These are phyloP conservation scores for Achaetomium macrosporum DNA, from an alignment of 2,329 filamentous ascomycete species.

Conservation along the genomic window DNA sequence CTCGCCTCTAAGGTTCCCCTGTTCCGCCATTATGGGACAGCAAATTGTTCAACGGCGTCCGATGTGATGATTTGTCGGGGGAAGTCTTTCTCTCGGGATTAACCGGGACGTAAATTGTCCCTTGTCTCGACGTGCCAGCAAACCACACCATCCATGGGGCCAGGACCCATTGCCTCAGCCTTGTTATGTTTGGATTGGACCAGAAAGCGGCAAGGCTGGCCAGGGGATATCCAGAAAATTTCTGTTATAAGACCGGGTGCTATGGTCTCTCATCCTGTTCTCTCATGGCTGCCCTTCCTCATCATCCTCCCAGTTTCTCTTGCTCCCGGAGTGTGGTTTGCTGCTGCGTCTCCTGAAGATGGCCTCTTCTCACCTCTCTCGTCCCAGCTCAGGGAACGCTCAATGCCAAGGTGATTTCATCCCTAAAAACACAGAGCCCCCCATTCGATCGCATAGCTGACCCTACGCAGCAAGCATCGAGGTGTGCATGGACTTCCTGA, in stretches of 20 bases:
- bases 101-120: constrained; percentile 9
- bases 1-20: constrained; percentile 2
- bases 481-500: constrained; percentile 25
- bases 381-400: neutral
- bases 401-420: constrained; percentile 8
- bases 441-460: neutral
- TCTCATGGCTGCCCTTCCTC: neutral
- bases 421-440: neutral
- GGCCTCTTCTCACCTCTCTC: neutral
- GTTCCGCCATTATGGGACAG: neutral
- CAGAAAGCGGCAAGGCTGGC: neutral
- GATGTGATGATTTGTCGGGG: constrained; percentile 7
- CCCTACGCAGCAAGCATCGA: constrained; percentile 27
- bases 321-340: neutral
- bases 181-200: constrained; percentile 1
- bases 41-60: neutral
- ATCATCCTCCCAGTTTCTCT: neutral
- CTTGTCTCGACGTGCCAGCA: constrained; percentile 11
- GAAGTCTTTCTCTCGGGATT: constrained; percentile 2
- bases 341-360: neutral
- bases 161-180: neutral
- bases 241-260: neutral
- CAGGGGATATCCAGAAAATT: constrained; percentile 1
- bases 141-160: constrained; percentile 13
- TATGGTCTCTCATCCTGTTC: neutral